A percentile compares a stretch with the other conserved stretches of the same genome.
Evolutionary conservation across 2,329 filamentous ascomycete genomes (phyloP).

Genomic region (Cytospora paraplurivora): DNA sequence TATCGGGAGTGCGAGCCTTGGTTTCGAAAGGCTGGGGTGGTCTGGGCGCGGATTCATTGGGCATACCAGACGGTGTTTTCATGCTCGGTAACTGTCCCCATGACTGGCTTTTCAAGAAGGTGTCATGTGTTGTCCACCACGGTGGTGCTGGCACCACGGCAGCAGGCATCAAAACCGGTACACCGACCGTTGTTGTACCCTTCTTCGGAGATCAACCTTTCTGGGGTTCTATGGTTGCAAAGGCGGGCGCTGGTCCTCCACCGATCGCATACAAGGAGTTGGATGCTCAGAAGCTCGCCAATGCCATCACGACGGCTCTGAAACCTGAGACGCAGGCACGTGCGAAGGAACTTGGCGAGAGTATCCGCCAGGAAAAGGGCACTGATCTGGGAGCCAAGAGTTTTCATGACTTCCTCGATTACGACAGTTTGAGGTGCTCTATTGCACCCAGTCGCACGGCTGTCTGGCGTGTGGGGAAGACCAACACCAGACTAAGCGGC

Average conservation of each 20-base stretch:
- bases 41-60: constrained; percentile 70
- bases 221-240: constrained; percentile 76
- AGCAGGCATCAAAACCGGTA: constrained; percentile 78
- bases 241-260: constrained; percentile 70
- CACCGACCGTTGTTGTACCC: constrained; percentile 79
- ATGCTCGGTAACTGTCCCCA: constrained; percentile 86
- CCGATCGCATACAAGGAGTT: constrained; percentile 71
- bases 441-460: constrained; percentile 69
- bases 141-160: constrained; percentile 88
- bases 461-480: constrained; percentile 73
- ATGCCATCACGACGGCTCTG: constrained; percentile 63
- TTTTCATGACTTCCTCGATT: constrained; percentile 71
- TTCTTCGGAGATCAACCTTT: constrained; percentile 88
- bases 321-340: constrained; percentile 60
- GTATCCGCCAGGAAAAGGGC: constrained; percentile 63
- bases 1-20: constrained; percentile 72
- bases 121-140: constrained; percentile 83
- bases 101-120: constrained; percentile 84
- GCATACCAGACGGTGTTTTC: constrained; percentile 74
- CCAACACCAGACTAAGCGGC: constrained; percentile 67
- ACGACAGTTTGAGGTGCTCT: constrained; percentile 69
- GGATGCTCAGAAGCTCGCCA: constrained; percentile 65
- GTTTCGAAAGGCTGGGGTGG: constrained; percentile 91
- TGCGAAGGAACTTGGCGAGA: constrained; percentile 59
- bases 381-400: constrained; percentile 64